Percentiles rank a stretch among this genome's conserved stretches.
phyloP scores from a whole-genome alignment of 2,329 filamentous ascomycete species.

The Cercospora sojina region DNA sequence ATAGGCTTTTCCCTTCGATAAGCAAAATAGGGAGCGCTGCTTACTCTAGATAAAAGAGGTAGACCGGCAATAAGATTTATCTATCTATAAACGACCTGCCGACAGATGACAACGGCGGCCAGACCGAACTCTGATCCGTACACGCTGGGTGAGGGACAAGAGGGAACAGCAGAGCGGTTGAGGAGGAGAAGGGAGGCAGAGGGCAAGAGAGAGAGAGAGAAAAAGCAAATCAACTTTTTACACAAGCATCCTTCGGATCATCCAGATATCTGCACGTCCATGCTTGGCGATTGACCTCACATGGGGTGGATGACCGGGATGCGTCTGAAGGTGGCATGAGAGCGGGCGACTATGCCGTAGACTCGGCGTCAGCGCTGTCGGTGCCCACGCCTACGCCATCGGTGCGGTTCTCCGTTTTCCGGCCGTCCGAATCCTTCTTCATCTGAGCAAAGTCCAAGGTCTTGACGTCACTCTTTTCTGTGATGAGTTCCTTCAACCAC shows the following conservation, averaged over 20 bases:
- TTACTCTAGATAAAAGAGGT: no score
- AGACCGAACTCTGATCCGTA: not conserved
- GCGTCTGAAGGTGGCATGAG: not conserved
- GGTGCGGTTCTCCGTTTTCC: constrained; percentile 34
- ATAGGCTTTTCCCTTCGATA: no score
- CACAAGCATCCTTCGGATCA: not conserved
- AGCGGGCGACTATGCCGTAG: not conserved
- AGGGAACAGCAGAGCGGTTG: not conserved
- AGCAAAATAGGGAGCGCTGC: no score
- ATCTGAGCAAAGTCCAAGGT: constrained; percentile 27
- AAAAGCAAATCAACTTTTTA: not conserved
- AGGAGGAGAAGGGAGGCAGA: not conserved
- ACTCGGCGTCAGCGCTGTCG: constrained; percentile 1
- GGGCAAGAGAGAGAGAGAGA: not conserved
- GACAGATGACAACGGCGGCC: not conserved
- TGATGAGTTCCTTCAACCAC: constrained; percentile 54
- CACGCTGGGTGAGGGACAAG: not conserved
- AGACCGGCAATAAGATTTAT: no score
- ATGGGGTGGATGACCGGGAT: not conserved
- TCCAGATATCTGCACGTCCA: not conserved
- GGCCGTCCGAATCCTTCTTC: constrained; percentile 28
- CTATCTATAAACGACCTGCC: not conserved
- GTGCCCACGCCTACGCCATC: constrained; percentile 39
- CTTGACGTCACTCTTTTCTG: constrained; percentile 47
- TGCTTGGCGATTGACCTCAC: constrained; percentile 4